Percentiles rank a stretch among this genome's conserved stretches.
phyloP scores from a whole-genome alignment of 495 filamentous ascomycete genomes.

The Physcia stellaris region DNA sequence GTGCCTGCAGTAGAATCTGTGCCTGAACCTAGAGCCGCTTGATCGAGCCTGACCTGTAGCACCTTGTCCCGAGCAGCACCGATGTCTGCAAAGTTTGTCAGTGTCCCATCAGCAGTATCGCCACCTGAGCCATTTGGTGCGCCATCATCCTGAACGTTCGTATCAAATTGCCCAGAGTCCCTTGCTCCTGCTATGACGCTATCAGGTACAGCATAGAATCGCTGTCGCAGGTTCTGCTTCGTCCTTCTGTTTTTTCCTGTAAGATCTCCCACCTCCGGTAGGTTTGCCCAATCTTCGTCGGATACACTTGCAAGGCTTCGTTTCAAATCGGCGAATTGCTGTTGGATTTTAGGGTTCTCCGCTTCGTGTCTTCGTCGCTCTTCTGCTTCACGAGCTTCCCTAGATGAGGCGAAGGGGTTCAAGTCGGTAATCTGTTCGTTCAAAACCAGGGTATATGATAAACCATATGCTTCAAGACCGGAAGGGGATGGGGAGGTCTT shows the following conservation, averaged over 20 bases:
- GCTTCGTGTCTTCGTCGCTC: slow-evolving; percentile 90
- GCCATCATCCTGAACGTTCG: slow-evolving; percentile 71
- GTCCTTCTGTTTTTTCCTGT: slow-evolving; percentile 83
- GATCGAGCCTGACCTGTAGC: slow-evolving; percentile 77
- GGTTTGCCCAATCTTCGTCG: slow-evolving; percentile 91
- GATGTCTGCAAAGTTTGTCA: slow-evolving; percentile 97
- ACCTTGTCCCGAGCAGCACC: slow-evolving; percentile 91
- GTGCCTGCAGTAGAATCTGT: slow-evolving; percentile 64
- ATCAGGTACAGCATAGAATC: slow-evolving; percentile 94
- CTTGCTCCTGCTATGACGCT: slow-evolving; percentile 83
- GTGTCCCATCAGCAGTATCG: slow-evolving; percentile 61
- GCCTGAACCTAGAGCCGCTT: slow-evolving; percentile 60
- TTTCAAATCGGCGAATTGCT: slow-evolving; percentile 95
- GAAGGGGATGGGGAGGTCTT: slow-evolving; percentile 13
- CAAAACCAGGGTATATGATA: slow-evolving; percentile 46
- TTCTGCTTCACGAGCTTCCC: slow-evolving; percentile 88
- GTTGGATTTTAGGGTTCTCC: slow-evolving; percentile 96
- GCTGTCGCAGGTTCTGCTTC: slow-evolving; percentile 66
- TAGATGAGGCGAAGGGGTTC: slow-evolving; percentile 47
- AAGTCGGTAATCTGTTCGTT: slow-evolving; percentile 82
- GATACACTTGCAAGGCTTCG: slow-evolving; percentile 73
- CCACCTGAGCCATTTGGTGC: slow-evolving; percentile 27
- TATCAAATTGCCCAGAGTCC: slow-evolving; percentile 67
- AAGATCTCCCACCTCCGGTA: slow-evolving; percentile 91
- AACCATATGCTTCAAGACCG: slow-evolving; percentile 44